Conservation (phyloP, 345 rosid genomes). For the Sonneratia alba region DNA sequence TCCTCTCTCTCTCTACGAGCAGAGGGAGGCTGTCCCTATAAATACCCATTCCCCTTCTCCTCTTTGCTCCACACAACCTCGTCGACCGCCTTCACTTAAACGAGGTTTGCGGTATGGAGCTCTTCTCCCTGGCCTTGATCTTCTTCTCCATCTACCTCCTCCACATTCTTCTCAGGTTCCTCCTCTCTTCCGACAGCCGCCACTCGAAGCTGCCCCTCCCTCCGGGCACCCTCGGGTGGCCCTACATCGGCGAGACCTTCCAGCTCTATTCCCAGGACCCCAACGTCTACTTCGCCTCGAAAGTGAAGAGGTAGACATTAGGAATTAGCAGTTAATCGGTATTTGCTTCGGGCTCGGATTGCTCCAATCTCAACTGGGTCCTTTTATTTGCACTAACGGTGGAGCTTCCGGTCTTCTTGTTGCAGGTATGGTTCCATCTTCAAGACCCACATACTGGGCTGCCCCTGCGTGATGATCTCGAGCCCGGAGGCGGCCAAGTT, state of each 20-base stretch:
- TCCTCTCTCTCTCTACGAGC: too few relatives aligned
- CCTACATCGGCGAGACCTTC: constrained; percentile 46
- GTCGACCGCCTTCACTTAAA: neutral
- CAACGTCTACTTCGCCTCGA: constrained; percentile 34
- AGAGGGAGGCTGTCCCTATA: neutral
- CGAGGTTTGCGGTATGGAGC: constrained; percentile 7
- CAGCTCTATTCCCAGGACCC: constrained; percentile 46
- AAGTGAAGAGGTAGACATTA: constrained; percentile 23
- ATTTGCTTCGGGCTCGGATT: too few relatives aligned
- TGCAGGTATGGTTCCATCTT: constrained; percentile 38
- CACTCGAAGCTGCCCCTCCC: constrained; percentile 25
- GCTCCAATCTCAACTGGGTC: neutral
- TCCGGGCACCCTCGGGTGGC: constrained; percentile 60
- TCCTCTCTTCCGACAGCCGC: constrained; percentile 3
- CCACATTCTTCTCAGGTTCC: neutral
- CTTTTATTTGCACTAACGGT: neutral
- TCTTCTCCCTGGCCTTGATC: neutral
- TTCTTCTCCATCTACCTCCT: neutral
- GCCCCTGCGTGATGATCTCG: constrained; percentile 41
- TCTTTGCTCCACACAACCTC: neutral
- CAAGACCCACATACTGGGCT: constrained; percentile 47
- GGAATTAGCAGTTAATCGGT: neutral
- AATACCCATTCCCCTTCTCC: neutral
- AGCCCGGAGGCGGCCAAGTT: constrained; percentile 40
- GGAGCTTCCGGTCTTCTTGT: neutral